phyloP scores from a whole-genome alignment of 805 yeast genomes.

The Yamadazyma ubonensis region DNA sequence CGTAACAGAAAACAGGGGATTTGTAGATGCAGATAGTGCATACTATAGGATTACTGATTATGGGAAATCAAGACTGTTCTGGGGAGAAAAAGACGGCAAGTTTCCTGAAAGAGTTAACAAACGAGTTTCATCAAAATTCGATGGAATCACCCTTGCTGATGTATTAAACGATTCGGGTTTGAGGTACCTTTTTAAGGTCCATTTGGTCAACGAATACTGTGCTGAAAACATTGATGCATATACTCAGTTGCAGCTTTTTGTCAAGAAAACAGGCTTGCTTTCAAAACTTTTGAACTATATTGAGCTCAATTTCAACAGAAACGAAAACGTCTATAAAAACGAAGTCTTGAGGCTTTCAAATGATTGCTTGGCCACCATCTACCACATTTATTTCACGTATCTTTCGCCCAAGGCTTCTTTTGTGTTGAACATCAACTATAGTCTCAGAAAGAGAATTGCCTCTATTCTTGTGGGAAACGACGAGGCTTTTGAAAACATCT shows the following conservation, averaged over 20 bases:
- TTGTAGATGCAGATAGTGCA: constrained; percentile 3
- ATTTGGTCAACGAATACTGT: constrained; percentile 63
- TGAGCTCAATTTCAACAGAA: constrained; percentile 1
- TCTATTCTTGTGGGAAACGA: constrained; percentile 16
- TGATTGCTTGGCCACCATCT: constrained; percentile 60
- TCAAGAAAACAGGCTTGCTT: constrained; percentile 39
- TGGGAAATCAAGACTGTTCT: constrained; percentile 8
- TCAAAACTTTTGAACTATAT: constrained; percentile 11
- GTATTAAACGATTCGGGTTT: constrained; percentile 74
- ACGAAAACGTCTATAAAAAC: not conserved
- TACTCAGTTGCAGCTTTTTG: constrained; percentile 54
- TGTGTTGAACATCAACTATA: constrained; percentile 66
- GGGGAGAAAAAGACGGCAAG: not conserved
- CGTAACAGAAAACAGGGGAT: not conserved
- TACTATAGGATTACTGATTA: constrained; percentile 9
- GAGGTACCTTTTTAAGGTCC: constrained; percentile 63
- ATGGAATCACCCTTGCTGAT: constrained; percentile 17
- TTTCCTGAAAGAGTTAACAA: constrained; percentile 1
- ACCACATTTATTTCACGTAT: constrained; percentile 63
- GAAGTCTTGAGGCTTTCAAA: constrained; percentile 34
- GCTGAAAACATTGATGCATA: constrained; percentile 77
- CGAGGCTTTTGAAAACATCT: constrained; percentile 6
- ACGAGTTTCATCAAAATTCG: not conserved
- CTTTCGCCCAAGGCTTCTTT: constrained; percentile 65
- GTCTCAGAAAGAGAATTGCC: constrained; percentile 44